A percentile compares a stretch with the other conserved stretches of the same genome.
These are phyloP conservation scores for Basipetospora chlamydospora DNA, from an alignment of 2,329 filamentous ascomycete species.

Conservation along the genomic window DNA sequence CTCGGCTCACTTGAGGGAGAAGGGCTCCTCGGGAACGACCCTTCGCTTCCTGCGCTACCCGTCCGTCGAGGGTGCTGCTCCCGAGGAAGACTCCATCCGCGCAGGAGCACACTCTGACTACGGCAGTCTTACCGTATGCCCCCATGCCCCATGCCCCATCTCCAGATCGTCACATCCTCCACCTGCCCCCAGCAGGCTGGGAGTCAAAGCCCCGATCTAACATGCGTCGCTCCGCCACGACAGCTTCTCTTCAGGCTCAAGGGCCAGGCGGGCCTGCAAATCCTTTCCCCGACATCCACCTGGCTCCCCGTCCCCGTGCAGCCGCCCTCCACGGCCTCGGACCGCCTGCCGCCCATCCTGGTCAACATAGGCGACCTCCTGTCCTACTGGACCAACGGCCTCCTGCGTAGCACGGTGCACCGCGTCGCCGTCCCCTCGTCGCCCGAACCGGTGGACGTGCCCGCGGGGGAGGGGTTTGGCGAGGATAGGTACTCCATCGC, in stretches of 20 bases:
- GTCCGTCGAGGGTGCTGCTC: constrained; percentile 17
- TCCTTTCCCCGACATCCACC: constrained; percentile 42
- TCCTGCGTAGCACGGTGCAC: constrained; percentile 80
- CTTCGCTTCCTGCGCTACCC: constrained; percentile 65
- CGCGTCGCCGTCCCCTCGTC: constrained; percentile 56
- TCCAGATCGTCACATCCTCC: too few species aligned
- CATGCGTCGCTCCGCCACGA: too few species aligned
- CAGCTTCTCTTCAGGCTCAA: constrained; percentile 70
- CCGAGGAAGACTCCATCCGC: constrained; percentile 39
- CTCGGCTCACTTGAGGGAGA: constrained; percentile 29
- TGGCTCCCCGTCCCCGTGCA: constrained; percentile 55
- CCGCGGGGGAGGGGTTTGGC: constrained; percentile 11
- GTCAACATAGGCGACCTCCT: constrained; percentile 59
- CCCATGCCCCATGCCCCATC: too few species aligned
- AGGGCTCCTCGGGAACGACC: constrained; percentile 39
- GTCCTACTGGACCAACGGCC: constrained; percentile 80
- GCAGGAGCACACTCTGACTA: constrained; percentile 92
- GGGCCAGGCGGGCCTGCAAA: constrained; percentile 76
- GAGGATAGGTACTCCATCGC: constrained; percentile 52
- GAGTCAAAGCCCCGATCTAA: too few species aligned
- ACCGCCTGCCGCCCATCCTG: constrained; percentile 58
- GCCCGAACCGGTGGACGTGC: not conserved
- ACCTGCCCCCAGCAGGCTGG: too few species aligned
- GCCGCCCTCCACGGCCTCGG: constrained; percentile 43
- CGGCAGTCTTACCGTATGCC: constrained; percentile 38